Base-by-base conservation (phyloP, 495 filamentous ascomycete species). In the Penicillium bialowiezense region DNA sequence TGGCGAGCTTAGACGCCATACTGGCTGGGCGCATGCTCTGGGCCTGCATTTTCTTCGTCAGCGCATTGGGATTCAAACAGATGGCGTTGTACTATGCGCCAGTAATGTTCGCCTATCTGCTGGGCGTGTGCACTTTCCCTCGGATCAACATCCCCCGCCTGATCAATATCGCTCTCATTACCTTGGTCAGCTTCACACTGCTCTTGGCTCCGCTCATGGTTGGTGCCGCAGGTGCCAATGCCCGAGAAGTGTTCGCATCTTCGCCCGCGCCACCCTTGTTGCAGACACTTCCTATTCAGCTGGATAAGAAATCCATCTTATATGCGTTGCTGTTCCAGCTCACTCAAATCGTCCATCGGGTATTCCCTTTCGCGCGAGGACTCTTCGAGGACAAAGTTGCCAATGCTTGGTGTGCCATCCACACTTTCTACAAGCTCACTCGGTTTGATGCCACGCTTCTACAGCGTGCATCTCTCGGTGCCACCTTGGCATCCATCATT, bases 361-460 rank as follows among this genome's bases (percentile, higher is more conserved):
- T 97, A 31, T 96, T 98, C 59, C 93, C 93, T 6, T 97, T 98
- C 58, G 82, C 90, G 10, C 84, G 93, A 21, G 93, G 93, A 15
- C 75, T 97, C 21, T 98, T 97, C 61, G 93, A 98, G 72, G 93
- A 97, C 72, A 98, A 98, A 66, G 93, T 98, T 26, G 93, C 93
- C 52, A 98, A 98, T 58, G 82, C 96, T 58, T 98, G 93, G 93
- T 98, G 93, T 64, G 85, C 90, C 12, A 72, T 91, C 41, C 92
- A 97, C 66, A 84, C 91, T 1, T 73, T 92, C 39, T 76, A 95
- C 70, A 98, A 97, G 69, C 79, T 97, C 32, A 78, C 85, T 48
- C 71, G 82, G 9, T 89, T 86, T 38, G 81, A 84, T 7, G 51
- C 78, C 10, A 72, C 77, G 4, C 54, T 89, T 9, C 76, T 97